phyloP scores from a whole-genome alignment of 495 filamentous ascomycete genomes.

The Annulohypoxylon bovei region DNA sequence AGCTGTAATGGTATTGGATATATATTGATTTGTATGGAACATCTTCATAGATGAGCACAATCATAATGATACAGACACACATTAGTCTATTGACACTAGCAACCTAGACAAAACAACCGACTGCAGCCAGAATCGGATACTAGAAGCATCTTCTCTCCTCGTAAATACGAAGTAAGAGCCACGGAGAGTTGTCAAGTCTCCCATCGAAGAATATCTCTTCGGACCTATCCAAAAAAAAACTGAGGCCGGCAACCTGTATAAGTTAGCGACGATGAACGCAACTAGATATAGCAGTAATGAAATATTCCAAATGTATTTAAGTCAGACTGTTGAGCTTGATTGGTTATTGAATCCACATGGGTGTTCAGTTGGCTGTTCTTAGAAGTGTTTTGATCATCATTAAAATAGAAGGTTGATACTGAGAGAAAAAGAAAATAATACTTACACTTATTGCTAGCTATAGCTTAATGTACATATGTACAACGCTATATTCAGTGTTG shows the following conservation, averaged over 20 bases:
- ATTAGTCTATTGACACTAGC: too few species aligned
- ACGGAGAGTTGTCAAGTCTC: too few species aligned
- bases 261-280: conserved; percentile 21
- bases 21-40: not conserved
- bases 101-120: too few species aligned
- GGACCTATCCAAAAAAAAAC: not conserved
- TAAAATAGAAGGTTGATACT: not conserved
- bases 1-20: not conserved
- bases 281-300: not conserved
- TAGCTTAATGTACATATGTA: not conserved
- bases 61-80: not conserved
- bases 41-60: not conserved
- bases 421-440: not conserved
- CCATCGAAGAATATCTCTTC: too few species aligned
- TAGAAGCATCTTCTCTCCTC: not conserved
- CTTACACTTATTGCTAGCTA: conserved; percentile 30
- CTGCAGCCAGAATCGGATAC: not conserved
- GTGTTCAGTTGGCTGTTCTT: conserved; percentile 69
- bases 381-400: conserved; percentile 64
- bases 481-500: not conserved
- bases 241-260: not conserved
- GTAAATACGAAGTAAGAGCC: too few species aligned
- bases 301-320: conserved; percentile 7
- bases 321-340: conserved; percentile 74
- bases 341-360: conserved; percentile 62